Evolutionary conservation across 2,329 filamentous ascomycete species (phyloP), one percentile per base, ranked within the genome.

Genomic region (Penicillium sp.): DNA sequence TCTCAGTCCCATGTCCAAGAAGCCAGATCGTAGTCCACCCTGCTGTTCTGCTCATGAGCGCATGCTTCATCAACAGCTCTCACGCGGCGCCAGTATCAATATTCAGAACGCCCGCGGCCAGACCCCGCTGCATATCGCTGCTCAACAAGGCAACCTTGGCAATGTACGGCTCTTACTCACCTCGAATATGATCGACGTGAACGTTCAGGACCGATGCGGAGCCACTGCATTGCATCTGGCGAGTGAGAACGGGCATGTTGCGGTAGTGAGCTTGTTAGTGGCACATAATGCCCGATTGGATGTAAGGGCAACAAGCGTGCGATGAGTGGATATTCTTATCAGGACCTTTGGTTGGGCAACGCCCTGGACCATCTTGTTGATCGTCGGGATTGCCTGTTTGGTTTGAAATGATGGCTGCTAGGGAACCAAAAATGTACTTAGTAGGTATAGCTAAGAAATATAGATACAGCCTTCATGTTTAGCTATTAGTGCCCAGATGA

Each of bases 31-130:
- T 29, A 29, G 29, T 42, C 19, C 40, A 22, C 29, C 40, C 19
- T 42, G 40, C 40, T 24, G 42, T 34, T 29, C 42, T 33, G 42
- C 42, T 44, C 42, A 44, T 44, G 42, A 44, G 17, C 42, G 42
- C 24, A 44, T 44, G 19, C 29, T 44, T 24, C 42, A 44, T 34
- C 42, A 24, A 22, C 9, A 34, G 28, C 42, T 35, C 42, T 44
- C 42, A 21, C 29, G 31, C 21, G 42, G 42, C 13, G 42, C 42
- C 29, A 44, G 34, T 29, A 24, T 44, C 42, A 44, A 44, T 29
- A 33, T 44, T 13, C 42, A 44, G 29, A 44, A 44, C 31, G 42
- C 42, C n/a, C 24, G 34, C 29, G 42, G 42, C 13, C 42, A 44
- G 42, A 44, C 42, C 10, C 42, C 42, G 29, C 42, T 44, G n/a